These are phyloP conservation scores for Lepiota brunneoincarnata DNA, from an alignment of 768 basidiomycete species.

Conservation along the genomic window DNA sequence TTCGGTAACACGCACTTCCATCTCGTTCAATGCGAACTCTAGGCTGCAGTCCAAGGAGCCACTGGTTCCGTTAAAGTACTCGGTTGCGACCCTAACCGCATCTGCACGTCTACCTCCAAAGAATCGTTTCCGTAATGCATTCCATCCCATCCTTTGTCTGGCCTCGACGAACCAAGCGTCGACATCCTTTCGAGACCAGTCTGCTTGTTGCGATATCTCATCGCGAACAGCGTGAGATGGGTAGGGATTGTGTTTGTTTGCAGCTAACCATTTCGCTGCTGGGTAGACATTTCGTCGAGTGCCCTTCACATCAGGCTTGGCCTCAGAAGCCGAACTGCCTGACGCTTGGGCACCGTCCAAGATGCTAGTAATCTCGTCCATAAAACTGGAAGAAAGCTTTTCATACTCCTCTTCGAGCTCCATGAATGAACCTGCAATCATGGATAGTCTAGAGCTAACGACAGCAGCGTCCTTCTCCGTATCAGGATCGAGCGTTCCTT, in stretches of 20 bases:
- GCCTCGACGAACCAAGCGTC: conserved; percentile 13
- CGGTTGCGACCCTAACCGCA: not conserved
- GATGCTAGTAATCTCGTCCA: too few relatives aligned
- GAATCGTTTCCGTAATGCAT: conserved; percentile 1
- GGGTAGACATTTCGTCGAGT: not conserved
- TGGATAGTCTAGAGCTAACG: not conserved
- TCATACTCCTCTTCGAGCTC: not conserved
- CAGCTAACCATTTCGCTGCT: conserved; percentile 3
- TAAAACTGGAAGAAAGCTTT: not conserved
- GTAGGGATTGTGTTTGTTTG: conserved; percentile 12
- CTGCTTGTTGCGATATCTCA: not conserved
- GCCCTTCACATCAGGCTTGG: not conserved
- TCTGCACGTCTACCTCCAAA: conserved; percentile 8
- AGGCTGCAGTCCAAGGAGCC: not conserved
- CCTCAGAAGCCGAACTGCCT: too few relatives aligned
- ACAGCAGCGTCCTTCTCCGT: too few relatives aligned
- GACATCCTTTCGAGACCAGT: conserved; percentile 7
- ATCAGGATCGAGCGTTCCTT: not conserved
- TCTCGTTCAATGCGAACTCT: conserved; percentile 4
- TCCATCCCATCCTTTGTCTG: conserved; percentile 15
- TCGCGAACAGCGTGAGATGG: not conserved
- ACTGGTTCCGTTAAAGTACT: not conserved
- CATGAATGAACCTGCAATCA: not conserved
- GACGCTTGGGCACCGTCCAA: too few relatives aligned
- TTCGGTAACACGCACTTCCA: not conserved